phyloP scores from a whole-genome alignment of 139 green algal species.

The Micromonas pusilla region DNA sequence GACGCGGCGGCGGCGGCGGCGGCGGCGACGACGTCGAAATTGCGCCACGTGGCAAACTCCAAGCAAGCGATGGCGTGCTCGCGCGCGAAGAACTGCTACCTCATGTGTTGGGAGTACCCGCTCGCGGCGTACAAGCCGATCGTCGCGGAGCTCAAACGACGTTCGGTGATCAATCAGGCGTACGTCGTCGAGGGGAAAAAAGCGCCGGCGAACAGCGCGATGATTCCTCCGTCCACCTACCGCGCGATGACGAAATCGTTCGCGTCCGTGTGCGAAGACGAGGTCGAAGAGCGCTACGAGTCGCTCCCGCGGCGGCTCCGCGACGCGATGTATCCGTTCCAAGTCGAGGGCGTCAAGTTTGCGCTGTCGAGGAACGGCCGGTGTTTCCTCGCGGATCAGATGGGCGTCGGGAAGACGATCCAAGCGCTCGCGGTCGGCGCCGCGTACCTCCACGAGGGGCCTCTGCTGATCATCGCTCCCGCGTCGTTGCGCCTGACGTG shows the following conservation, averaged over 20 bases:
- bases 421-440: slow-evolving; percentile 74
- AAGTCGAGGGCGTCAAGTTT: slow-evolving; percentile 64
- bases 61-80: too few species aligned
- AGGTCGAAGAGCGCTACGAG: background rate
- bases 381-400: slow-evolving; percentile 87
- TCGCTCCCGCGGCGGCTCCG: background rate
- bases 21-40: too few species aligned
- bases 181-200: too few species aligned
- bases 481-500: slow-evolving; percentile 81
- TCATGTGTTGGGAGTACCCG: too few species aligned
- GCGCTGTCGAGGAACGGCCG: slow-evolving; percentile 60
- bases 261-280: background rate
- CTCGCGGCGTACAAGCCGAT: too few species aligned
- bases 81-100: too few species aligned
- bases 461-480: slow-evolving; percentile 80
- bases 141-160: too few species aligned
- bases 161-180: too few species aligned
- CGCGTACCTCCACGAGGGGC: slow-evolving; percentile 84
- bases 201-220: too few species aligned
- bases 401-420: slow-evolving; percentile 56
- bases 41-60: too few species aligned
- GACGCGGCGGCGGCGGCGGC: too few species aligned
- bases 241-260: background rate
- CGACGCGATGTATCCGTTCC: slow-evolving; percentile 12
- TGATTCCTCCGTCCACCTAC: too few species aligned